Conservation (phyloP, 768 basidiomycete species). For the Gelatoporia subvermispora region DNA sequence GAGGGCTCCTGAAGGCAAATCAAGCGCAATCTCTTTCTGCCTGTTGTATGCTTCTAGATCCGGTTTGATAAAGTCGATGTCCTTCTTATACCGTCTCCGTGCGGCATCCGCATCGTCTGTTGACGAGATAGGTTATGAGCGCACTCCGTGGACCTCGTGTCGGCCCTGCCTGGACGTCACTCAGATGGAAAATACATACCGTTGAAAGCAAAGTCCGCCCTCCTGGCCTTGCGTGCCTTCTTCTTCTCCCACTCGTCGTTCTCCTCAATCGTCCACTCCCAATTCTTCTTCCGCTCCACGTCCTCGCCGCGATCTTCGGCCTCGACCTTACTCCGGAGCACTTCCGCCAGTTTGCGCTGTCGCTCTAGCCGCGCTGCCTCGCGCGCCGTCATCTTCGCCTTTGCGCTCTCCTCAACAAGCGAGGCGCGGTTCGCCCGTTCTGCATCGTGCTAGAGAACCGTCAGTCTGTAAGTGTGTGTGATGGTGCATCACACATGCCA, state of each 20-base stretch:
- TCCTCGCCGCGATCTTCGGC: conserved; percentile 93
- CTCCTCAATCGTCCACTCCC: conserved; percentile 94
- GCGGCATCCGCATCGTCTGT: conserved; percentile 89
- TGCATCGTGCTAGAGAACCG: conserved; percentile 54
- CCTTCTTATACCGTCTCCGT: conserved; percentile 86
- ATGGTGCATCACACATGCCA: conserved; percentile 49
- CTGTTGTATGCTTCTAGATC: conserved; percentile 83
- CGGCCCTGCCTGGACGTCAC: not conserved
- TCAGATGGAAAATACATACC: conserved; percentile 45
- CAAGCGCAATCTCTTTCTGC: conserved; percentile 84
- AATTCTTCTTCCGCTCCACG: conserved; percentile 84
- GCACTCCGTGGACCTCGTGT: not conserved
- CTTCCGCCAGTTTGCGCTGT: conserved; percentile 88
- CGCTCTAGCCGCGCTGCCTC: conserved; percentile 83
- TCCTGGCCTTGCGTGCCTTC: conserved; percentile 69
- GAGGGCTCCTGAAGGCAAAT: conserved; percentile 66
- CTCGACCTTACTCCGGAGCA: conserved; percentile 75
- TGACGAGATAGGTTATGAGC: conserved; percentile 2
- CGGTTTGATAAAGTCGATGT: conserved; percentile 82
- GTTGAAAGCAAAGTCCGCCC: conserved; percentile 89
- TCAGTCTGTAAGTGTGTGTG: not conserved
- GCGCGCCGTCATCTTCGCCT: conserved; percentile 67
- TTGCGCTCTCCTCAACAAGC: conserved; percentile 79
- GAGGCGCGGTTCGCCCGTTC: conserved; percentile 81
- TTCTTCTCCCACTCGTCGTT: conserved; percentile 97